These are phyloP conservation scores for Wallacemonas sp. DNA, from an alignment of 208 protist species.

Conservation along the genomic window DNA sequence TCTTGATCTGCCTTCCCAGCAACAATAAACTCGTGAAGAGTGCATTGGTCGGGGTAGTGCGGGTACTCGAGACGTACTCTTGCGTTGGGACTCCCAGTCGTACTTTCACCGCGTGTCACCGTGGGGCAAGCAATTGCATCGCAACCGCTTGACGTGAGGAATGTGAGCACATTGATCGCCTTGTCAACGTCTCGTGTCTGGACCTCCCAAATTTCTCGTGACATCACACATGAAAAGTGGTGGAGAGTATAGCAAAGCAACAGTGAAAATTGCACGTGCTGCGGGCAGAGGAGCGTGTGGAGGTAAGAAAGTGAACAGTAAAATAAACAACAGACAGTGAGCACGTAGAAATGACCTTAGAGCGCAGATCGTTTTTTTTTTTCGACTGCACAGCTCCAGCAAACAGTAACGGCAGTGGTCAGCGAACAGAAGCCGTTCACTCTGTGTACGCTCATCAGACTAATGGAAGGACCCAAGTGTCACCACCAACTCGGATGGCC, in stretches of 20 bases:
- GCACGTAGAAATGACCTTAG: conserved; percentile 12
- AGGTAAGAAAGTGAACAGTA: too few species aligned
- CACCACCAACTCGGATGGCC: too few species aligned
- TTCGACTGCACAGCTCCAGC: too few species aligned
- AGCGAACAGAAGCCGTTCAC: too few species aligned
- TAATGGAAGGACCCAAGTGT: too few species aligned
- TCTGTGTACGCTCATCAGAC: too few species aligned
- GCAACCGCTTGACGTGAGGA: not conserved
- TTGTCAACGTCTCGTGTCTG: conserved; percentile 3
- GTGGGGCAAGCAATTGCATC: conserved; percentile 6
- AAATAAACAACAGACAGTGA: not conserved
- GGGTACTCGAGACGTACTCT: not conserved
- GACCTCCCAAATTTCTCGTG: conserved; percentile 7
- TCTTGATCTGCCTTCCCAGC: not conserved
- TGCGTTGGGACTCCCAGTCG: not conserved
- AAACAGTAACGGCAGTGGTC: too few species aligned
- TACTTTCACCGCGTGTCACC: not conserved
- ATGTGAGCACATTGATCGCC: conserved; percentile 2
- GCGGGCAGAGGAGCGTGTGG: too few species aligned
- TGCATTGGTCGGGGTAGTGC: not conserved
- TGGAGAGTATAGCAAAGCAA: conserved; percentile 1
- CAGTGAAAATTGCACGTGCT: conserved; percentile 14
- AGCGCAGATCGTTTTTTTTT: too few species aligned
- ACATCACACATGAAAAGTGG: conserved; percentile 5
- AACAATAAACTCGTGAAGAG: not conserved